Evolutionary conservation across 2,329 filamentous ascomycete species (phyloP).

Genomic region (Helminthosporium solani): DNA sequence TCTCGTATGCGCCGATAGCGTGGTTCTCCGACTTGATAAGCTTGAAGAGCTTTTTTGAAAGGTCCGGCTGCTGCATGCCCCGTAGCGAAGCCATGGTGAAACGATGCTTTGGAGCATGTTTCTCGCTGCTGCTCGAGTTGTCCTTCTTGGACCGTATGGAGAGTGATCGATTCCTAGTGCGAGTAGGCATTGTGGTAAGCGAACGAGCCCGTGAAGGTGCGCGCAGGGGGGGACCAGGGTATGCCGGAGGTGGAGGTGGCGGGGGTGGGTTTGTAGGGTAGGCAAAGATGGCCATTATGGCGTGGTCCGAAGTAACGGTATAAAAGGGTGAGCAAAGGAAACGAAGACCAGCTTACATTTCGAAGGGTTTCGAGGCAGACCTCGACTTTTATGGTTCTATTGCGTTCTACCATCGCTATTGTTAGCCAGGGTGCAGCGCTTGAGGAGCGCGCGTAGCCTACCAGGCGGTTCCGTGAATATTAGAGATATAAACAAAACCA

Average conservation of each 20-base stretch:
- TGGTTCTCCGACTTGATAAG: conserved; percentile 95
- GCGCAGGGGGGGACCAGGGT: conserved; percentile 22
- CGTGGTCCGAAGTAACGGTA: conserved; percentile 1
- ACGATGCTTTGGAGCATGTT: conserved; percentile 58
- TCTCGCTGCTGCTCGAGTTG: conserved; percentile 45
- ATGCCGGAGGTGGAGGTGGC: conserved; percentile 29
- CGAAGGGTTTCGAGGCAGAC: conserved; percentile 10
- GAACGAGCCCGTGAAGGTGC: conserved; percentile 24
- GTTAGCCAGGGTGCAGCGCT: conserved; percentile 19
- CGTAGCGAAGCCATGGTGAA: conserved; percentile 88
- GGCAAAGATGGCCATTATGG: conserved; percentile 26
- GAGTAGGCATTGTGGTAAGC: conserved; percentile 32
- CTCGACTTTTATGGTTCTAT: conserved; percentile 15
- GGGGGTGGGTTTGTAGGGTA: conserved; percentile 22
- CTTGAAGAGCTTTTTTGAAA: conserved; percentile 83
- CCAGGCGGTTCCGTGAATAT: conserved; percentile 21
- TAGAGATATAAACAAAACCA: conserved; percentile 1
- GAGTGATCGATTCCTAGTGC: conserved; percentile 67
- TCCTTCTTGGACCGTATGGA: conserved; percentile 69
- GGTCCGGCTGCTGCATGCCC: conserved; percentile 79
- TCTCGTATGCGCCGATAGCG: conserved; percentile 79
- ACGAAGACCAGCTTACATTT: conserved; percentile 40
- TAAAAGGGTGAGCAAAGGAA: conserved; percentile 6
- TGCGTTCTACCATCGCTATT: conserved; percentile 18
- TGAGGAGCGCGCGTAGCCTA: conserved; percentile 14